Evolutionary conservation across 225 moss, liverwort and hornwort species (phyloP).

Genomic region (Climacium dendroides): DNA sequence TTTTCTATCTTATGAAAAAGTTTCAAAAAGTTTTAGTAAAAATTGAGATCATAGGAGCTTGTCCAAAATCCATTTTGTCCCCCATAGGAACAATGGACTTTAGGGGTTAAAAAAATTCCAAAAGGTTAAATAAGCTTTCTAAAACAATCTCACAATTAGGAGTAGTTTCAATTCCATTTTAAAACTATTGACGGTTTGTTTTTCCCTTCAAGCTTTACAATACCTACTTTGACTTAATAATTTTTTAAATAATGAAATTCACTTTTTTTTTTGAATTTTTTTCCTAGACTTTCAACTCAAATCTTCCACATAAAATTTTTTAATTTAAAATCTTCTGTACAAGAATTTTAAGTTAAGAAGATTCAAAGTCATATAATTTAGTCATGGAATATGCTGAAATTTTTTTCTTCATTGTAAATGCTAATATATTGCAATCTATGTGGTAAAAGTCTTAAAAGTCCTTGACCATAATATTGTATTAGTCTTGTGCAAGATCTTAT

Average conservation of each 20-base stretch:
- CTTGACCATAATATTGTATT: neutral
- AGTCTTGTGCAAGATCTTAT: neutral
- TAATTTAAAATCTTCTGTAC: neutral
- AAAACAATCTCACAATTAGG: neutral
- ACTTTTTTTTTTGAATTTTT: no score
- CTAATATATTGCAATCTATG: neutral
- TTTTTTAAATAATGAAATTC: neutral
- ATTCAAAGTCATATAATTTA: neutral
- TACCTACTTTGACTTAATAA: neutral
- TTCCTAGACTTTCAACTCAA: neutral
- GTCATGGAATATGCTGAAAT: accelerated
- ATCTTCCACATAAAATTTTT: neutral
- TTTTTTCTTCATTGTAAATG: accelerated
- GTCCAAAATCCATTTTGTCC: no score
- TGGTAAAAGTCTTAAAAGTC: neutral
- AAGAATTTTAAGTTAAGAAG: neutral
- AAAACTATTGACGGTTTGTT: neutral
- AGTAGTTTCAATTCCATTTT: neutral
- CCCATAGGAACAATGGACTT: no score
- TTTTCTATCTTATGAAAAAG: no score
- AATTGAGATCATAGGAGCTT: no score
- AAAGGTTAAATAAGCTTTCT: neutral
- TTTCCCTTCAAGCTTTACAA: neutral
- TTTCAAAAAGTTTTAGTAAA: no score
- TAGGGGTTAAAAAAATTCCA: no score